Evolutionary conservation across 805 yeast species (phyloP).

Genomic region (Saccharomycopsis capsularis): DNA sequence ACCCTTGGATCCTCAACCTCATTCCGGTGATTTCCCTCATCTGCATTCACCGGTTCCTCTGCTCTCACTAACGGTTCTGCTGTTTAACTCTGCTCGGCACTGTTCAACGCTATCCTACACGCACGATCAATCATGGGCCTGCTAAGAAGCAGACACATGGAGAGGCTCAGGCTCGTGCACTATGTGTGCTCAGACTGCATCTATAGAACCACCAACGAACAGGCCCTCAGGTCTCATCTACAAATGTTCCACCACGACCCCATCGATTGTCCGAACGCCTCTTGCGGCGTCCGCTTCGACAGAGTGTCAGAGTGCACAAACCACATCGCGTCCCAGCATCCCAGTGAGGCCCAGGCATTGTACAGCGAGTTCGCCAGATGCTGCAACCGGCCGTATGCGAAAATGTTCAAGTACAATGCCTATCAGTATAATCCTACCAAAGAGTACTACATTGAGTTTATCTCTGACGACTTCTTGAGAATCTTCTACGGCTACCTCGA

Average conservation of each 20-base stretch:
- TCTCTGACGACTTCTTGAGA: constrained; percentile 11
- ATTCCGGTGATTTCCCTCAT: no score
- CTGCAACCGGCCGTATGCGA: constrained; percentile 11
- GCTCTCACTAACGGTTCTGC: no score
- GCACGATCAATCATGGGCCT: constrained; percentile 17
- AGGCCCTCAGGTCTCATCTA: constrained; percentile 7
- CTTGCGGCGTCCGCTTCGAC: constrained; percentile 9
- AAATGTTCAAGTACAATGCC: constrained; percentile 19
- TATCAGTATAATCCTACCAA: constrained; percentile 18
- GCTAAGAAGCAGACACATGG: constrained; percentile 16
- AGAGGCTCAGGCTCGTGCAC: constrained; percentile 15
- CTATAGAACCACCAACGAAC: constrained; percentile 14
- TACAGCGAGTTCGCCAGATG: background rate
- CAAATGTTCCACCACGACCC: constrained; percentile 14
- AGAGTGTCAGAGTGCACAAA: constrained; percentile 6
- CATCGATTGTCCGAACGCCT: constrained; percentile 8
- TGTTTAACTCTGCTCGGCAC: no score
- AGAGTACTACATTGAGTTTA: constrained; percentile 16
- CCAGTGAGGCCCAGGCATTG: background rate
- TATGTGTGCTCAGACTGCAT: constrained; percentile 19
- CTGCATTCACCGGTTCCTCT: no score
- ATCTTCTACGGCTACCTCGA: constrained; percentile 19
- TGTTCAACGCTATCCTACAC: no score
- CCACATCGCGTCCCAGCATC: constrained; percentile 6
- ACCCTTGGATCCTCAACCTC: no score